Conservation (phyloP, 257 asterid genomes). For the Orobanche coerulescens region DNA sequence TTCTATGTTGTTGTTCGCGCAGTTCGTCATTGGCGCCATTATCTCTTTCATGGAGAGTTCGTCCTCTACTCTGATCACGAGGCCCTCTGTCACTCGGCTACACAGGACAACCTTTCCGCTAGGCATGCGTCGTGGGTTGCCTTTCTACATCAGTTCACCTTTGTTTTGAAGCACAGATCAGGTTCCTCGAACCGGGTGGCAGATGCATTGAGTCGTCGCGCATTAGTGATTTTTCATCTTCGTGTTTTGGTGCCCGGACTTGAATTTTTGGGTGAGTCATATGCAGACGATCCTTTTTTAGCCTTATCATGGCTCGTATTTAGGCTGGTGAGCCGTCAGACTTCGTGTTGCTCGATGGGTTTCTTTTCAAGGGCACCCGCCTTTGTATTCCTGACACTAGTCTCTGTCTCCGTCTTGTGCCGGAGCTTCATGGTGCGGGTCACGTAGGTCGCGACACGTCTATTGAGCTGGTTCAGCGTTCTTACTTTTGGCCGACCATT, state of each 20-base stretch:
- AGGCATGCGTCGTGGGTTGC: too few species aligned
- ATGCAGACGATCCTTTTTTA: neutral
- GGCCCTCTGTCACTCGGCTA: too few species aligned
- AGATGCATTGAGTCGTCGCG: neutral
- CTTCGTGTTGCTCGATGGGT: neutral
- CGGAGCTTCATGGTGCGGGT: too few species aligned
- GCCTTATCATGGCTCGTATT: too few species aligned
- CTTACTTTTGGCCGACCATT: too few species aligned
- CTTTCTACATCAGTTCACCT: too few species aligned
- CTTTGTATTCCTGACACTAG: neutral
- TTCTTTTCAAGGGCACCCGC: neutral
- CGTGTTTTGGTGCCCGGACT: neutral
- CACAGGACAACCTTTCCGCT: too few species aligned
- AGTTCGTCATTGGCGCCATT: neutral
- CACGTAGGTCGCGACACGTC: too few species aligned
- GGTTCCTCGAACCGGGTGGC: neutral
- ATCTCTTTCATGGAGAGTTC: neutral
- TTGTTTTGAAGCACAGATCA: neutral
- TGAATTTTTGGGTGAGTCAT: neutral
- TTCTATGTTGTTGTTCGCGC: neutral
- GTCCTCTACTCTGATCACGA: neutral
- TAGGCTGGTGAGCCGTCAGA: neutral
- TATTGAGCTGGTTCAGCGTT: too few species aligned
- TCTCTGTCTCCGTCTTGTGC: neutral
- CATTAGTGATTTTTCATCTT: neutral